phyloP scores from a whole-genome alignment of 257 asterid species.

The Asclepias syriaca region DNA sequence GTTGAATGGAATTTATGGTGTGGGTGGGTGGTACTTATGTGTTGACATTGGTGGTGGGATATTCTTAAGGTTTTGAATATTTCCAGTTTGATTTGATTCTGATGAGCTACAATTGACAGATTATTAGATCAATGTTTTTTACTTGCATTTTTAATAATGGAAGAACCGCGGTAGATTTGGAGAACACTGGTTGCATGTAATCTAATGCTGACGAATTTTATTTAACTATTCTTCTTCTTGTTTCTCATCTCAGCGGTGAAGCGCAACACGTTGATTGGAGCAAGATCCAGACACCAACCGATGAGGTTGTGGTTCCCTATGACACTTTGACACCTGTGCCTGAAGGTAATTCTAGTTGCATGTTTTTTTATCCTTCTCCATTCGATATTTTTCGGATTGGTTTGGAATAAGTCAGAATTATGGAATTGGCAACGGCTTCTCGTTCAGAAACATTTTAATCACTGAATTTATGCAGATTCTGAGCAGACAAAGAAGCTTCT shows the following conservation, averaged over 20 bases:
- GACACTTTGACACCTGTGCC: conserved; percentile 68
- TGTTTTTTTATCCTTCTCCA: not conserved
- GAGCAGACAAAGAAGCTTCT: conserved; percentile 63
- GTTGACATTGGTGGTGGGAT: not conserved
- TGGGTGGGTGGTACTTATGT: not conserved
- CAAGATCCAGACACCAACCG: conserved; percentile 47
- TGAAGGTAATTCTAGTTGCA: conserved; percentile 50
- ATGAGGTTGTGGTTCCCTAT: conserved; percentile 70
- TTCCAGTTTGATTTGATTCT: not conserved
- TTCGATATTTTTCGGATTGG: not conserved
- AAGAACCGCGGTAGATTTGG: not conserved
- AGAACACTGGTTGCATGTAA: not conserved
- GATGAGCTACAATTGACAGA: not conserved
- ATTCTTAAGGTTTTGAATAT: not conserved
- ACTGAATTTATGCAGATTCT: conserved; percentile 47
- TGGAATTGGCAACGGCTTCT: not conserved
- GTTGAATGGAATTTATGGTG: not conserved
- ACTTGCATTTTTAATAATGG: not conserved
- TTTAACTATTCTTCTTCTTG: not conserved
- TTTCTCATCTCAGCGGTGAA: conserved; percentile 33
- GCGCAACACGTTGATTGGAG: conserved; percentile 42
- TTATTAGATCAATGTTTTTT: not conserved
- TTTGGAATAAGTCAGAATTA: not conserved
- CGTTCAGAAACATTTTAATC: not conserved
- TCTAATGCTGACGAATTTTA: not conserved